Percentiles rank a stretch among this genome's conserved stretches.
phyloP scores from a whole-genome alignment of 2,329 filamentous ascomycete genomes.

The Aureobasidium leucospermi region DNA sequence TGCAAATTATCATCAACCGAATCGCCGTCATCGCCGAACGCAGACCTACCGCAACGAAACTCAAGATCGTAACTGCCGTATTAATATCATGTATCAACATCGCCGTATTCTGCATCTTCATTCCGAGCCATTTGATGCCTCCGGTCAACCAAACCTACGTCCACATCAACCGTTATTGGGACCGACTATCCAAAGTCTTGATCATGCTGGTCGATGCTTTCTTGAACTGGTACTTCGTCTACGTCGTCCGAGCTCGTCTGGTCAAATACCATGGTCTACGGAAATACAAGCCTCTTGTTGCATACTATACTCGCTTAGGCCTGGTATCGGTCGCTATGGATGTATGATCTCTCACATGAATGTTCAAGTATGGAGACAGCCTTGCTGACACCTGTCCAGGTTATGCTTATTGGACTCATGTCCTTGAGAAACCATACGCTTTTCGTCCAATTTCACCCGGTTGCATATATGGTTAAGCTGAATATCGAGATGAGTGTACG shows the following conservation, averaged over 20 bases:
- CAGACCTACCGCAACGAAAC: conserved; percentile 21
- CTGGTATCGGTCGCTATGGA: conserved; percentile 45
- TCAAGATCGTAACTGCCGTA: conserved; percentile 31
- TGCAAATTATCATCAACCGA: conserved; percentile 34
- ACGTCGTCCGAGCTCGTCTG: conserved; percentile 39
- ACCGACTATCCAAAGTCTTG: conserved; percentile 31
- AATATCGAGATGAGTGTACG: conserved; percentile 41
- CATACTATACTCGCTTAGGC: conserved; percentile 46
- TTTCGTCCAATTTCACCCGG: conserved; percentile 44
- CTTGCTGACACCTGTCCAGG: background rate
- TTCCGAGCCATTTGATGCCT: conserved; percentile 30
- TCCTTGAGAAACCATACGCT: background rate
- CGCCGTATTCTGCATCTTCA: conserved; percentile 28
- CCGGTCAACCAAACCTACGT: conserved; percentile 25
- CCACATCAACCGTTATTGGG: conserved; percentile 31
- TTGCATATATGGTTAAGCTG: conserved; percentile 39
- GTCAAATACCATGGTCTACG: conserved; percentile 39
- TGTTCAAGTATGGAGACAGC: too few relatives aligned
- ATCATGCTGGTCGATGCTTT: conserved; percentile 31
- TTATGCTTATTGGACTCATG: conserved; percentile 14
- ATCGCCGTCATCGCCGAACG: conserved; percentile 23
- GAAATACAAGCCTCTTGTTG: conserved; percentile 45
- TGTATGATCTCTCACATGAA: background rate
- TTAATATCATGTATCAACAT: conserved; percentile 32
- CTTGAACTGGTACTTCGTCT: conserved; percentile 35